phyloP scores from a whole-genome alignment of 768 basidiomycete genomes.

The Russula olivacea region DNA sequence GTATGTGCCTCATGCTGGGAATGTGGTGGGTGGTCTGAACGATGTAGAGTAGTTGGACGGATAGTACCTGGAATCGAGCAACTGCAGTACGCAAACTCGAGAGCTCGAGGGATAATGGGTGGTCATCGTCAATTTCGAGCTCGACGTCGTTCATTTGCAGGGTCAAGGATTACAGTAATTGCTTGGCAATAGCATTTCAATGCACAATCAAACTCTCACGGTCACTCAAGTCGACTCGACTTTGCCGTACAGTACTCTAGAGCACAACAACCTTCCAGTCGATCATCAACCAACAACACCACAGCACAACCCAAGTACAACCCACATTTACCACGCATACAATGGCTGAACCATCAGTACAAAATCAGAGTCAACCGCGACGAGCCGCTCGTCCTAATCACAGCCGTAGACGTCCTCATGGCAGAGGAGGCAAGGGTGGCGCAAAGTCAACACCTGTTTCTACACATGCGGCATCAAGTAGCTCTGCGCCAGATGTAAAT shows the following conservation, averaged over 20 bases:
- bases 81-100: slow-evolving; percentile 34
- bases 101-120: slow-evolving; percentile 36
- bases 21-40: slow-evolving; percentile 12
- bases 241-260: too few relatives aligned
- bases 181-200: not conserved
- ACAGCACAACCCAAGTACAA: not conserved
- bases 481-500: not conserved
- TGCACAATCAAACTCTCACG: not conserved
- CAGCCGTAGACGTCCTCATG: slow-evolving; percentile 11
- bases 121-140: slow-evolving; percentile 31
- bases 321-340: not conserved
- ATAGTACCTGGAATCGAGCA: slow-evolving; percentile 34
- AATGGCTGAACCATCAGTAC: slow-evolving; percentile 15
- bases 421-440: slow-evolving; percentile 4
- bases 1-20: slow-evolving; percentile 62
- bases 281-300: not conserved
- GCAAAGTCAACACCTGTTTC: not conserved
- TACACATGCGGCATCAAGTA: not conserved
- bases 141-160: slow-evolving; percentile 20
- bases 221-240: slow-evolving; percentile 2
- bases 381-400: slow-evolving; percentile 2
- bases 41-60: not conserved
- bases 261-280: not conserved
- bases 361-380: slow-evolving; percentile 1
- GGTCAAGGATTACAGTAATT: not conserved